Conservation (phyloP, 139 green algal species). For the Chlorella sp. region DNA sequence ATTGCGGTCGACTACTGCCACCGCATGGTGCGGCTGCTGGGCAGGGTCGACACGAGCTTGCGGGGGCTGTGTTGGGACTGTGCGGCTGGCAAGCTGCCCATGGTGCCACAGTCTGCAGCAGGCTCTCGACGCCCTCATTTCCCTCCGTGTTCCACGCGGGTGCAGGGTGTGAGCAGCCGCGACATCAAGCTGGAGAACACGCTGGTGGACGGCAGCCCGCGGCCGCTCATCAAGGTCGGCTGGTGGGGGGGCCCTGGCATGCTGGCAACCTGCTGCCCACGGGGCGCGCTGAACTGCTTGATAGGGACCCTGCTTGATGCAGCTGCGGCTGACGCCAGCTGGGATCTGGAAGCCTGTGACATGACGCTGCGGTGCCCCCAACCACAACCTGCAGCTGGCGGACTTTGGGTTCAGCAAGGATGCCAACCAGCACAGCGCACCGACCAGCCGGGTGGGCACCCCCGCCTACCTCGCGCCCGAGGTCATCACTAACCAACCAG, state of each 20-base stretch:
- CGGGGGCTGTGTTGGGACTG: too few relatives aligned
- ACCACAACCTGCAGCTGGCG: constrained; percentile 52
- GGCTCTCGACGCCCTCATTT: too few relatives aligned
- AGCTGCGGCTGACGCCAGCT: too few relatives aligned
- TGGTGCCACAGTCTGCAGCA: too few relatives aligned
- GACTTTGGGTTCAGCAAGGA: constrained; percentile 80
- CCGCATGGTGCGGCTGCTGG: constrained; percentile 58
- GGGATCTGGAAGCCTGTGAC: too few relatives aligned
- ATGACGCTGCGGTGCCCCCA: too few relatives aligned
- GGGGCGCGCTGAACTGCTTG: not conserved
- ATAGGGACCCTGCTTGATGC: not conserved
- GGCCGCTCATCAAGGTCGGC: constrained; percentile 82
- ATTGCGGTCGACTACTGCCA: constrained; percentile 97
- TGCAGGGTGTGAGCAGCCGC: constrained; percentile 75
- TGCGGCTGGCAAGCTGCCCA: too few relatives aligned
- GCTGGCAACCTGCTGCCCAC: not conserved
- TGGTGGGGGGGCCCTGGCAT: not conserved
- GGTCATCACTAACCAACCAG: constrained; percentile 51
- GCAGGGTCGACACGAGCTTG: not conserved
- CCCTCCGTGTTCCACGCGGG: too few relatives aligned
- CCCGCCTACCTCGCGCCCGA: constrained; percentile 98
- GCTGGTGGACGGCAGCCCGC: constrained; percentile 77
- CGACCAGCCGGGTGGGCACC: constrained; percentile 90
- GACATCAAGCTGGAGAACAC: constrained; percentile 99
- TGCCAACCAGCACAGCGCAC: constrained; percentile 79